Conservation (phyloP, 495 filamentous ascomycete genomes). For the Penicillium ucsense region DNA sequence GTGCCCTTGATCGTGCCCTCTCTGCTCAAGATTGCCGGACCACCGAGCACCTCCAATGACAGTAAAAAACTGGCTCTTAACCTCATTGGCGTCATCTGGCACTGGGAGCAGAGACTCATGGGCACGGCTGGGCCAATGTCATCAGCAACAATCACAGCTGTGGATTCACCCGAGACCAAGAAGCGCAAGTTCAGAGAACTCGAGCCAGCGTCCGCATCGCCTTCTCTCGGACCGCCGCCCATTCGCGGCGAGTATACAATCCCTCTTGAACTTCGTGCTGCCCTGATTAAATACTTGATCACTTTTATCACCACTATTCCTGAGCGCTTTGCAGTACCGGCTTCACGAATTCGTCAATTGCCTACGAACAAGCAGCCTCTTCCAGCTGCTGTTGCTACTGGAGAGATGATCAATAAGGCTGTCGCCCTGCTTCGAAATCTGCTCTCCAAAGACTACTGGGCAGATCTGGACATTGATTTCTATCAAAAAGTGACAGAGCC, state of each 20-base stretch:
- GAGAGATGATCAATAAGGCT: slow-evolving; percentile 78
- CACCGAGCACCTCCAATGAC: slow-evolving; percentile 81
- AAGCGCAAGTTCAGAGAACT: slow-evolving; percentile 67
- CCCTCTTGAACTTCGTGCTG: slow-evolving; percentile 51
- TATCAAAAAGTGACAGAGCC: slow-evolving; percentile 84
- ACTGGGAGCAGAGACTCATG: slow-evolving; percentile 80
- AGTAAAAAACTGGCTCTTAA: slow-evolving; percentile 86
- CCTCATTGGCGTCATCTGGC: slow-evolving; percentile 79
- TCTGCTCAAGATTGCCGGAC: slow-evolving; percentile 75
- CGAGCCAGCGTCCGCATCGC: slow-evolving; percentile 21
- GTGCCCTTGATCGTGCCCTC: slow-evolving; percentile 80
- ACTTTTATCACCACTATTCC: slow-evolving; percentile 86
- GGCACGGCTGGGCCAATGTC: slow-evolving; percentile 33
- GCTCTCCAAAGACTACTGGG: slow-evolving; percentile 82
- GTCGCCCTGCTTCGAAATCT: slow-evolving; percentile 75
- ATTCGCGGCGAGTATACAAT: slow-evolving; percentile 61
- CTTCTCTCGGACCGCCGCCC: slow-evolving; percentile 38
- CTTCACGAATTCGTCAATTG: slow-evolving; percentile 52
- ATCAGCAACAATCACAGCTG: slow-evolving; percentile 34
- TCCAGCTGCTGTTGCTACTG: slow-evolving; percentile 41
- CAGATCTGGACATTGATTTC: slow-evolving; percentile 81
- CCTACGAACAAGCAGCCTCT: slow-evolving; percentile 26
- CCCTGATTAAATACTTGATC: slow-evolving; percentile 86
- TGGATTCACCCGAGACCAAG: slow-evolving; percentile 61
- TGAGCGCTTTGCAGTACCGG: slow-evolving; percentile 68